Base-by-base conservation (phyloP, 371 early-diverging fungal species). In the Thermomucor indicae-seudaticae region DNA sequence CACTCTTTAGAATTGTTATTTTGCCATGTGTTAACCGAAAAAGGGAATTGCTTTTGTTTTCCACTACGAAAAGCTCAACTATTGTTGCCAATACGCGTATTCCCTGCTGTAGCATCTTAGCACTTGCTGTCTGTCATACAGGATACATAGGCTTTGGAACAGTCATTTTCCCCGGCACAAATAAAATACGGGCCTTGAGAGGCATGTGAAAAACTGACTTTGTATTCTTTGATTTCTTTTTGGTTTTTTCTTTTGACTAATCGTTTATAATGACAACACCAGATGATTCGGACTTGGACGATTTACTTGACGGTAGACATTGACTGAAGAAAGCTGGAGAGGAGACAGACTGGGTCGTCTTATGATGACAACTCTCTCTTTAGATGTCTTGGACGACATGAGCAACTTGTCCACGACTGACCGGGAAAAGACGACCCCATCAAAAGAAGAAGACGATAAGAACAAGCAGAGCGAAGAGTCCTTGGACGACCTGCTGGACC, bases 241-340 rank as follows among this genome's bases (percentile, higher is more conserved):
- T 16, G 31, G 6, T 20, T 45, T 30, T 30, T 30, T 45, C 40
- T 47, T 23, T 37, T 42, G n/a, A 16, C 28, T 16, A 19, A 43
- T 22, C n/a, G 27, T 19, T 4, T 8, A 31, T 22, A 7, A 55
- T 55, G 55, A 17, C 49, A n/a, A 23, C 47, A 20, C 47, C 53
- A 14, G 72, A 64, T 31, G 74, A 72, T 39, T 83, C 75, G 35
- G 86, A 83, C 50, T 57, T 81, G 6, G 86, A 86, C 51, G 86
- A 80, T 55, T 62, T 86, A 25, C 62, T 86, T 55, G 81, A 81
- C 54, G 79, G 81, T 81, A 67, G 60, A 31, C 6, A 5, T 23
- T 10, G 27, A 11, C 2, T 37, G 3, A 20, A 25, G 4, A 5
- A 17, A 43, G 27, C 40, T 7, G 20, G 23, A 31, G 12, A 44